A percentile compares a stretch with the other conserved stretches of the same genome.
Conservation (phyloP, 768 basidiomycete species). For the Lactarius sanguifluus region DNA sequence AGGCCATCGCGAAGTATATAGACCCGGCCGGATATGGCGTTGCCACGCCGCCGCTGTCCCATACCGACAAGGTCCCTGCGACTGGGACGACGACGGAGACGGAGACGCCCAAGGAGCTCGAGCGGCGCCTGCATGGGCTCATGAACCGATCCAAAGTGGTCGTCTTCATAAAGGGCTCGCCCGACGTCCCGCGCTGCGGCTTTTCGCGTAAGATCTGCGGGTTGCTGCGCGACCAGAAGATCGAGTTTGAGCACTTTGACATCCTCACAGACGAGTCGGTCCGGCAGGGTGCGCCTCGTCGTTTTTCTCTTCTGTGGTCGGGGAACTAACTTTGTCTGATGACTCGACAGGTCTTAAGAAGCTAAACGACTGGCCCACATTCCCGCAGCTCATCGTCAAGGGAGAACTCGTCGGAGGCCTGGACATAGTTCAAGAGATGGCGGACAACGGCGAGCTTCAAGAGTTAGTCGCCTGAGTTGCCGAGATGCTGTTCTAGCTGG, state of each 20-base stretch:
- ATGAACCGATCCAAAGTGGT: constrained; percentile 71
- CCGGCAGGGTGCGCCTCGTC: neutral
- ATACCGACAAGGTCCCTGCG: constrained; percentile 42
- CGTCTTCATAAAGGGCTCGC: constrained; percentile 66
- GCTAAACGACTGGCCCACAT: constrained; percentile 64
- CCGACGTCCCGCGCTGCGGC: constrained; percentile 60
- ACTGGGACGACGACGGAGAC: constrained; percentile 36
- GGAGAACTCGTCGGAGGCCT: constrained; percentile 96
- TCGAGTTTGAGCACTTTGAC: constrained; percentile 44
- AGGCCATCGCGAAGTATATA: constrained; percentile 59
- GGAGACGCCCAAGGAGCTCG: constrained; percentile 68
- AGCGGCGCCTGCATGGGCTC: constrained; percentile 58
- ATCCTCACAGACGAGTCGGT: neutral
- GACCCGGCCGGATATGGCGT: constrained; percentile 27
- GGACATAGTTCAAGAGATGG: constrained; percentile 91
- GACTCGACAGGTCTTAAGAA: constrained; percentile 48
- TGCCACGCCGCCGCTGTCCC: constrained; percentile 45
- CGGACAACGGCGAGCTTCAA: constrained; percentile 71
- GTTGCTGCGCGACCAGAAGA: constrained; percentile 46
- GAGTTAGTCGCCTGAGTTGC: constrained; percentile 37
- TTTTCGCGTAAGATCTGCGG: constrained; percentile 59
- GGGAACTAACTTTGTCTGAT: neutral
- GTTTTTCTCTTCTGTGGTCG: constrained; percentile 14
- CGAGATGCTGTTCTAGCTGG: neutral
- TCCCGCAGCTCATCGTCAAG: constrained; percentile 69